Base-by-base conservation (phyloP, 352 stramenopile genomes). In the Phytophthora pluvialis region DNA sequence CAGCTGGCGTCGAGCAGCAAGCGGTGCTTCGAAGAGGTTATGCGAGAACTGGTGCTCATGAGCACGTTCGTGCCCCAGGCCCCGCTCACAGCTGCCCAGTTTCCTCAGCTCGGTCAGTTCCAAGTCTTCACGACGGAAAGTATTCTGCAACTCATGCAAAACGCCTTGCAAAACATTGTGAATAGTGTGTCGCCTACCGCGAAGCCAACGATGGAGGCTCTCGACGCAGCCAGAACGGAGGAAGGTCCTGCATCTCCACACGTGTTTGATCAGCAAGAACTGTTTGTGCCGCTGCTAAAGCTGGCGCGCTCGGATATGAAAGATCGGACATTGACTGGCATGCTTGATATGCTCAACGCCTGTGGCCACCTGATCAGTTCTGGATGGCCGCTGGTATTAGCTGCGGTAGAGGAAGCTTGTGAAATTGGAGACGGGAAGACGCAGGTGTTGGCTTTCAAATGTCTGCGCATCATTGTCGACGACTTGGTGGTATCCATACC, bases 381-480 rank as follows among this genome's bases (percentile, higher is more conserved):
- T 32, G 84, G 83, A 5, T 95, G 86, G 86, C 83, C 84, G 5
- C 50, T 91, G 31, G 67, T 95, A 7, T 64, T 95, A n/a, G 63
- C 74, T 13, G 73, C 83, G 15, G 70, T 96, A 1, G 73, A 90
- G 54, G 75, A 88, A 67, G 78, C 83, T 15, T 87, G 80, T 8
- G 83, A 89, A 18, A 64, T 79, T 18, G 84, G 81, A 33, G 84
- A 95, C 38, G 72, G 35, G 9, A 91, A 91, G 72, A 91, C 85
- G n/a, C 87, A 96, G 42, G 75, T 94, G 26, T 61, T 84, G 21
- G 86, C 87, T 47, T 99, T 99, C 75, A 97, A 98, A 75, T 98
- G 91, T 51, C 77, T 99, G 31, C 97, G 98, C 28, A 76, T 99
- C 12, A 98, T 99, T 52, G 92, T 99, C 11, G 97, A 99, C 69